Evolutionary conservation across 345 rosid genomes (phyloP).

Genomic region (Brassica nigra): DNA sequence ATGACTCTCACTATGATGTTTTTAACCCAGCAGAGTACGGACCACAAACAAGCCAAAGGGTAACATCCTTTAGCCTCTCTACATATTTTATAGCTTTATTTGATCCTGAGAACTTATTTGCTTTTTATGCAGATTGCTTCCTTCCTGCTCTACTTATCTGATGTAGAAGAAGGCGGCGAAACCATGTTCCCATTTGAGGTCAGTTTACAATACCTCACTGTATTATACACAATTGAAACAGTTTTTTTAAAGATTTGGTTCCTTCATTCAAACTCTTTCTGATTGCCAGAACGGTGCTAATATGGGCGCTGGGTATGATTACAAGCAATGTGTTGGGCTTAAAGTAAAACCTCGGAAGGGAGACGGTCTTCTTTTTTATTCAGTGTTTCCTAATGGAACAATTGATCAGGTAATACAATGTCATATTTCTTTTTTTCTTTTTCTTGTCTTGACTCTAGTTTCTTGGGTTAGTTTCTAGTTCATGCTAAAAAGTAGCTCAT

Average conservation of each 20-base stretch:
- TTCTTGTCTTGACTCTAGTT: background rate
- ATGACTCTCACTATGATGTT: constrained; percentile 87
- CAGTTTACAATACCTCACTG: constrained; percentile 23
- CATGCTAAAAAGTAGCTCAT: constrained; percentile 10
- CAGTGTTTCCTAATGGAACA: constrained; percentile 64
- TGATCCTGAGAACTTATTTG: constrained; percentile 15
- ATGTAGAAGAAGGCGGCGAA: constrained; percentile 81
- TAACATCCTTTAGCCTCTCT: constrained; percentile 29
- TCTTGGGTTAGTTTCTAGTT: constrained; percentile 15
- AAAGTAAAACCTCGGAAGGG: constrained; percentile 79
- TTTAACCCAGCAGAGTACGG: constrained; percentile 82
- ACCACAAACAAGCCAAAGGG: constrained; percentile 80
- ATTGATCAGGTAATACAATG: constrained; percentile 55
- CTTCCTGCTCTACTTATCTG: constrained; percentile 66
- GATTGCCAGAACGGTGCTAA: constrained; percentile 50
- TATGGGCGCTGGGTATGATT: constrained; percentile 51
- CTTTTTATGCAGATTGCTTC: constrained; percentile 56
- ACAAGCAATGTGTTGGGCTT: constrained; percentile 60
- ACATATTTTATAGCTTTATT: background rate
- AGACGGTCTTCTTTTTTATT: constrained; percentile 74
- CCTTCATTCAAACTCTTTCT: background rate
- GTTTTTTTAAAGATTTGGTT: background rate
- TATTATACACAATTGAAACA: background rate
- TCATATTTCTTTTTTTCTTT: background rate
- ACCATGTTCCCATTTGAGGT: constrained; percentile 87